Conservation (phyloP, 345 rosid genomes). For the Viola odorata region DNA sequence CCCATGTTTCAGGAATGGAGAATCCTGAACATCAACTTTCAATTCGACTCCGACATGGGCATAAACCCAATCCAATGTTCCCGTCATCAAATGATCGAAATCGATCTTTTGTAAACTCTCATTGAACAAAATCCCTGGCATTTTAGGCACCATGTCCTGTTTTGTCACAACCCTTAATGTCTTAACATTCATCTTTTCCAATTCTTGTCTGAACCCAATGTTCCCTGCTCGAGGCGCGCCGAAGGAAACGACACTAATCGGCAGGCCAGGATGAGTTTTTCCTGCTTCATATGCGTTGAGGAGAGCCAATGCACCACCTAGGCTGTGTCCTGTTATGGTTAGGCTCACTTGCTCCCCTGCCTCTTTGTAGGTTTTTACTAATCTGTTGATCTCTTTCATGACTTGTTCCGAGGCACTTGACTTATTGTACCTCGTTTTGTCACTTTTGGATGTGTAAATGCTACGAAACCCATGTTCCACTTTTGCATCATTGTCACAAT, state of each 20-base stretch:
- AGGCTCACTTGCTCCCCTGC: slow-evolving; percentile 52
- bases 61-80: slow-evolving; percentile 45
- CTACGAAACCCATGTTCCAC: slow-evolving; percentile 52
- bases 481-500: slow-evolving; percentile 26
- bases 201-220: slow-evolving; percentile 45
- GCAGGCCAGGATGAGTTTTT: slow-evolving; percentile 31
- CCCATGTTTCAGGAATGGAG: slow-evolving; percentile 46
- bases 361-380: slow-evolving; percentile 26
- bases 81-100: slow-evolving; percentile 15
- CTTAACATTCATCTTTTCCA: slow-evolving; percentile 41
- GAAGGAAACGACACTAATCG: slow-evolving; percentile 46
- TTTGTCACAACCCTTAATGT: slow-evolving; percentile 44
- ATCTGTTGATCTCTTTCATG: slow-evolving; percentile 42
- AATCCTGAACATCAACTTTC: slow-evolving; percentile 37
- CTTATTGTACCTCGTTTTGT: slow-evolving; percentile 45
- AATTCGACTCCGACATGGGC: slow-evolving; percentile 53
- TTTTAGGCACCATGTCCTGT: slow-evolving; percentile 59
- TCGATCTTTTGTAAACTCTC: slow-evolving; percentile 38
- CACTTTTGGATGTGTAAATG: slow-evolving; percentile 48
- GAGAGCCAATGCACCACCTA: slow-evolving; percentile 60
- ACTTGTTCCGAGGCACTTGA: slow-evolving; percentile 54
- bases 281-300: slow-evolving; percentile 52
- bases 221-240: slow-evolving; percentile 74
- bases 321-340: slow-evolving; percentile 53
- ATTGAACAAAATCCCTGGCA: slow-evolving; percentile 51